Evolutionary conservation across 257 asterid species (phyloP).

Genomic region (Solanum gandarillasii): DNA sequence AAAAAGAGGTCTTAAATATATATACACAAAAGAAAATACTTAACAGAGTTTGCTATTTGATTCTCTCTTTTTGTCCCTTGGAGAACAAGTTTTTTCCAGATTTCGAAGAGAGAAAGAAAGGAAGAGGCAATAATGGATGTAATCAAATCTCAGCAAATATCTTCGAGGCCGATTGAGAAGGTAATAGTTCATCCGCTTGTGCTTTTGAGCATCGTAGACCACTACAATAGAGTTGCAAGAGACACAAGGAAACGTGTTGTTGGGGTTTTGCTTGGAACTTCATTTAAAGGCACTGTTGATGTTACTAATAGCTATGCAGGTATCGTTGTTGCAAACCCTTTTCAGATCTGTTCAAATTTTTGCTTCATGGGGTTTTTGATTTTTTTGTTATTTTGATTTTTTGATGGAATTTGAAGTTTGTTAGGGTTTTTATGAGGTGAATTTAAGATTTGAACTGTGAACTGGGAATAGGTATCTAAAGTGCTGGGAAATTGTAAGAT

Average conservation of each 20-base stretch:
- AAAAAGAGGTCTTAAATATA: no score
- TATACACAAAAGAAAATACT: background rate
- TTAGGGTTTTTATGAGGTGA: background rate
- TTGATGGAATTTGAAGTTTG: background rate
- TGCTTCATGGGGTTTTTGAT: background rate
- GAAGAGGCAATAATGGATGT: conserved; percentile 49
- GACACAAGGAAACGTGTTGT: conserved; percentile 86
- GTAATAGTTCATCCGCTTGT: conserved; percentile 95
- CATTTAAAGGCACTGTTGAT: conserved; percentile 84
- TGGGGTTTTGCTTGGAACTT: conserved; percentile 78
- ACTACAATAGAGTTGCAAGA: conserved; percentile 90
- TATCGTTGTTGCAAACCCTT: background rate
- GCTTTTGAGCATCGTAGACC: conserved; percentile 87
- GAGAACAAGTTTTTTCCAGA: background rate
- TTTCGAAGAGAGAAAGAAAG: background rate
- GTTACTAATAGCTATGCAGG: conserved; percentile 97
- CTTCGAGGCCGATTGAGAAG: conserved; percentile 71
- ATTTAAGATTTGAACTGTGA: background rate
- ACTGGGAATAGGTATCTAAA: background rate
- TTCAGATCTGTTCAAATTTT: conserved; percentile 29
- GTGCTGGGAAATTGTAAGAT: background rate
- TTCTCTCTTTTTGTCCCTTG: background rate
- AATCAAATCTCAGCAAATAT: conserved; percentile 77
- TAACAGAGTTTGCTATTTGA: background rate
- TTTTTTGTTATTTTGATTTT: background rate